Evolutionary conservation across 2,329 filamentous ascomycete genomes (phyloP), one percentile per base, ranked within the genome.

Genomic region (Fusarium odoratissimum): DNA sequence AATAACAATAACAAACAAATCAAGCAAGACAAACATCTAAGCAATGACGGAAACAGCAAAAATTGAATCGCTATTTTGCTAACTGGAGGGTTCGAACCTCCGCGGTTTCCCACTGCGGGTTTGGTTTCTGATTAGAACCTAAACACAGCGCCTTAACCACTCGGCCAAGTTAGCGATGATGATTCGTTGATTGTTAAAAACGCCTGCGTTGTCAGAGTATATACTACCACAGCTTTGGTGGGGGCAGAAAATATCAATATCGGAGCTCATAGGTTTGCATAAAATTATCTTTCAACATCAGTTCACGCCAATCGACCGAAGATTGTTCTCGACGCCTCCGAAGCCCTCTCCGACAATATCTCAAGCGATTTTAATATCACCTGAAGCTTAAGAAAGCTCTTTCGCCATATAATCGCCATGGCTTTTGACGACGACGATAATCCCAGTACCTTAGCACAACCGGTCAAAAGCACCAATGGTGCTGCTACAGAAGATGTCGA

Each of bases 401-500:
- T 35, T 16, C 35, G 14, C 14, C 63, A 33, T 21, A 44, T n/a
- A 44, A 31, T 21, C n/a, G 28, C 16, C n/a, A 85, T 85, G 83
- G 73, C 83, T 8, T 84, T 84, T 68, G 82, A 85, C 72, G 84
- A 86, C 71, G 84, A 86, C 66, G 84, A 86, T 64, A 80, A 80
- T 60, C 81, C 82, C 23, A 76, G 70, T 42, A 59, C 74, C 21
- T 64, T 69, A n/a, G 71, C 75, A 25, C 45, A 65, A 10, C 65
- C 69, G 13, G 48, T 60, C n/a, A 55, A 64, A n/a, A 74, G 70
- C 57, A 75, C 75, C 41, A 79, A 81, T 37, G 79, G 75, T 44
- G 76, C 76, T 25, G 67, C 76, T 11, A 75, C 76, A 48, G 90
- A 93, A 63, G 86, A 90, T 52, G 90, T 91, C 59, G 92, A 92